Evolutionary conservation across 1,284 basidiomycete species (phyloP).

Genomic region (Cutaneotrichosporon curvatum): DNA sequence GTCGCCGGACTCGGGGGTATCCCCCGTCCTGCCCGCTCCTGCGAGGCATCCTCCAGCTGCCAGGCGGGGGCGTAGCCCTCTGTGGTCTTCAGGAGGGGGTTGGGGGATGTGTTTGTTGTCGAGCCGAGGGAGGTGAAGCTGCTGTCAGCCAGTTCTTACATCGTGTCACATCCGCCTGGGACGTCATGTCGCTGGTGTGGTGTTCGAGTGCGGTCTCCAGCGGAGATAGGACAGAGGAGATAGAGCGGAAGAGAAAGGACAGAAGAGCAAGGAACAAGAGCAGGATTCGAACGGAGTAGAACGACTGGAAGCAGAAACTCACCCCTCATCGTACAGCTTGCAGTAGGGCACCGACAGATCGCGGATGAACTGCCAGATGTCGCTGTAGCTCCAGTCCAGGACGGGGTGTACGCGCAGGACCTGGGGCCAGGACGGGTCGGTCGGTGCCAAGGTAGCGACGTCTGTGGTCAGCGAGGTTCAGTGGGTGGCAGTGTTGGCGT

Average conservation of each 20-base stretch:
- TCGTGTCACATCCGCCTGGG: too few relatives aligned
- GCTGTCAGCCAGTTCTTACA: background rate
- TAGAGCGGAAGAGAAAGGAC: too few relatives aligned
- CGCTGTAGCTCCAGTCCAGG: conserved; percentile 84
- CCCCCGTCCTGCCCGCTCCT: conserved; percentile 10
- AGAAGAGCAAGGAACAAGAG: too few relatives aligned
- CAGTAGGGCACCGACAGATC: conserved; percentile 77
- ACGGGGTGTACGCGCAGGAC: conserved; percentile 93
- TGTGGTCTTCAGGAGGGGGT: conserved; percentile 62
- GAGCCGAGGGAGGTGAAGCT: conserved; percentile 89
- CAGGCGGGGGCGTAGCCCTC: conserved; percentile 35
- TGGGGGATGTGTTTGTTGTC: conserved; percentile 86
- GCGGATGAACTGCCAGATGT: conserved; percentile 84
- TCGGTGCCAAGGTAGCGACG: conserved; percentile 65
- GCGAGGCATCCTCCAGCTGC: conserved; percentile 13
- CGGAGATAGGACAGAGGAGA: too few relatives aligned
- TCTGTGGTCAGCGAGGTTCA: conserved; percentile 31
- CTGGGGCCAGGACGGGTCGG: conserved; percentile 79
- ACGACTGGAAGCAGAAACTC: conserved; percentile 4
- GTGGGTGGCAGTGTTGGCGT: too few relatives aligned
- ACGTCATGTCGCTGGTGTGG: too few relatives aligned
- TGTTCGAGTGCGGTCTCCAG: too few relatives aligned
- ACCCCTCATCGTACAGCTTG: conserved; percentile 84
- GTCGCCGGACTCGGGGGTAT: too few relatives aligned
- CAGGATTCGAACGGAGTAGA: background rate